Evolutionary conservation across 257 asterid genomes (phyloP), one percentile per base, ranked within the genome.

Genomic region (Linaria vulgaris): DNA sequence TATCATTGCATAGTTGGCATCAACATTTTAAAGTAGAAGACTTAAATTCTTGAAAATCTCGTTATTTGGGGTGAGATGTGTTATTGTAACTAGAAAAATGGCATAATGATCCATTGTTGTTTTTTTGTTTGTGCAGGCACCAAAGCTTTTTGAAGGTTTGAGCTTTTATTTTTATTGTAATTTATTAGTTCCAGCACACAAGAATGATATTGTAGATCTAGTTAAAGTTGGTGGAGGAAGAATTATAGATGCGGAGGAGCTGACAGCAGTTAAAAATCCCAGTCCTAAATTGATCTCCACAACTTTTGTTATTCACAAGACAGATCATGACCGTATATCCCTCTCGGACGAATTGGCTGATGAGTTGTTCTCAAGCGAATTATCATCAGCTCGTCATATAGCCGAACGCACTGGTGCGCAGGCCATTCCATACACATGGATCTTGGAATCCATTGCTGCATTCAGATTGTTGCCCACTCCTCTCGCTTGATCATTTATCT

Each of bases 381-480:
- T 64, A 49, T 74, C 66, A 22, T 87, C 76, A 63, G 95, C 97
- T 2, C 68, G 69, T 63, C 65, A 69, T 55, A 51, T 79, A 22
- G 86, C 85, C 51, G 70, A 55, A 15, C 67, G 41, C 47, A 63
- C 72, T 0, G 72, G 72, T 13, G 79, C 81, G 56, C 75, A 17
- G 43, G 82, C 71, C 55, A 56, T 81, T 68, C 84, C 84, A 15
- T 97, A 87, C 77, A 87, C 95, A 5, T 94, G 96, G 99, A 85
- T 94, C 70, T 66, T 94, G 82, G 99, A 94, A 69, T 80, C 95
- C 1, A 81, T 94, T 66, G 91, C 96, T 66, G 95, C 85, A 7
- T 78, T 83, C 59, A 68, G 71, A 51, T 50, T 80, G 69, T 72
- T 76, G 69, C 85, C 89, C 43, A 51, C 31, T 68, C 52, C 60